Conservation (phyloP, 2,329 filamentous ascomycete species). For the Lachnellula arida region DNA sequence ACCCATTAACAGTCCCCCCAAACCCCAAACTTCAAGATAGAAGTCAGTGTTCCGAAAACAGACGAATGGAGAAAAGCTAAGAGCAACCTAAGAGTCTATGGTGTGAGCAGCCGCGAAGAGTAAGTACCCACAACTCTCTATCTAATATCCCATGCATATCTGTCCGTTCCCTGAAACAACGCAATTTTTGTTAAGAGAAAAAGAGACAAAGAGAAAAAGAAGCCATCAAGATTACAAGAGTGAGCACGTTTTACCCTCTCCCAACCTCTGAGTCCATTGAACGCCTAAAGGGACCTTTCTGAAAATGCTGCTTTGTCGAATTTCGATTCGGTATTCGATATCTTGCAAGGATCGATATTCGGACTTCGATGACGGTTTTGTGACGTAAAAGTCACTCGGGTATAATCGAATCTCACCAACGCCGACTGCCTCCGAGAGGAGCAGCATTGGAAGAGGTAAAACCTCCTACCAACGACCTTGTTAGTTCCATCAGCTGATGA, state of each 20-base stretch:
- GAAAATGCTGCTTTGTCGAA: slow-evolving; percentile 22
- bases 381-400: slow-evolving; percentile 16
- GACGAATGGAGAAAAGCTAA: neutral
- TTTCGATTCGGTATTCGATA: slow-evolving; percentile 2
- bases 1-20: neutral
- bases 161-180: slow-evolving; percentile 10
- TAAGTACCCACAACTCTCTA: slow-evolving; percentile 10
- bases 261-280: slow-evolving; percentile 21
- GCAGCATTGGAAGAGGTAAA: slow-evolving; percentile 55
- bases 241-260: slow-evolving; percentile 22
- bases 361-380: slow-evolving; percentile 1
- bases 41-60: neutral
- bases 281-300: slow-evolving; percentile 31
- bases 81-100: neutral
- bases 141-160: slow-evolving; percentile 5
- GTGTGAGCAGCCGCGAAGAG: neutral
- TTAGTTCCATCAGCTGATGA: slow-evolving; percentile 34
- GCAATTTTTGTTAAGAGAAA: slow-evolving; percentile 21
- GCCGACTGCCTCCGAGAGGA: slow-evolving; percentile 50
- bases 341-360: slow-evolving; percentile 12
- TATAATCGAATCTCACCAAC: slow-evolving; percentile 42
- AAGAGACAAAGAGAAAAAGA: slow-evolving; percentile 15
- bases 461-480: slow-evolving; percentile 38
- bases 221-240: slow-evolving; percentile 10
- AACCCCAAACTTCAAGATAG: neutral